Conservation (phyloP, 148 eudicot genomes). For the Vaccinium vitisidaea region DNA sequence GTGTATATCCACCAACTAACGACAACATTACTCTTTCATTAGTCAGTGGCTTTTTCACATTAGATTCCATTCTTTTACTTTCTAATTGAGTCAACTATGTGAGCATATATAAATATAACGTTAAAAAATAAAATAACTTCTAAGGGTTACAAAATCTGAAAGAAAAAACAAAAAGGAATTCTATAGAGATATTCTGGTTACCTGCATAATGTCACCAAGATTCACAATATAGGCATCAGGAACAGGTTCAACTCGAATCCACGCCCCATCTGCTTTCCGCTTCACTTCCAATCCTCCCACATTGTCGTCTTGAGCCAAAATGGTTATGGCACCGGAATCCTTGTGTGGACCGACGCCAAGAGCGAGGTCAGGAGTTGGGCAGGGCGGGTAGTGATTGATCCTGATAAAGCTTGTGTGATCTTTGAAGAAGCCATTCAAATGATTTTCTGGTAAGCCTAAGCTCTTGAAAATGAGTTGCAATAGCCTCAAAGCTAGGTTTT, state of each 20-base stretch:
- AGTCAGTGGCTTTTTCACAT: too few relatives aligned
- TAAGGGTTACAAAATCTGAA: background rate
- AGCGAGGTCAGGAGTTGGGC: slow-evolving; percentile 56
- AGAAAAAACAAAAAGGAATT: too few relatives aligned
- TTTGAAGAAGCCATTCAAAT: slow-evolving; percentile 37
- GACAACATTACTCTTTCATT: too few relatives aligned
- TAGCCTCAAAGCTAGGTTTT: slow-evolving; percentile 41
- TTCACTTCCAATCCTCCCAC: slow-evolving; percentile 82
- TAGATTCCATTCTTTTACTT: too few relatives aligned
- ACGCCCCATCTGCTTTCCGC: slow-evolving; percentile 61
- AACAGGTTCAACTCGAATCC: slow-evolving; percentile 66
- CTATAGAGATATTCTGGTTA: slow-evolving; percentile 10
- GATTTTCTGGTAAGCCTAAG: slow-evolving; percentile 42
- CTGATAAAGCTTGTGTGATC: slow-evolving; percentile 50
- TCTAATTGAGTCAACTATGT: too few relatives aligned
- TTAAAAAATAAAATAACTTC: background rate
- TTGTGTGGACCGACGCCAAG: slow-evolving; percentile 77
- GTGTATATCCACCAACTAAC: too few relatives aligned
- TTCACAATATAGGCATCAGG: slow-evolving; percentile 62
- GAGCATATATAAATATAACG: background rate
- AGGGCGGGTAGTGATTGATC: slow-evolving; percentile 68
- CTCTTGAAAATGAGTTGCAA: slow-evolving; percentile 18
- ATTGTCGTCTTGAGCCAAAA: slow-evolving; percentile 64
- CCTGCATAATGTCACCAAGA: slow-evolving; percentile 84
- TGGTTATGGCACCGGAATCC: slow-evolving; percentile 66